phyloP scores from a whole-genome alignment of 352 stramenopile genomes.

The Saprolegnia parasitica region DNA sequence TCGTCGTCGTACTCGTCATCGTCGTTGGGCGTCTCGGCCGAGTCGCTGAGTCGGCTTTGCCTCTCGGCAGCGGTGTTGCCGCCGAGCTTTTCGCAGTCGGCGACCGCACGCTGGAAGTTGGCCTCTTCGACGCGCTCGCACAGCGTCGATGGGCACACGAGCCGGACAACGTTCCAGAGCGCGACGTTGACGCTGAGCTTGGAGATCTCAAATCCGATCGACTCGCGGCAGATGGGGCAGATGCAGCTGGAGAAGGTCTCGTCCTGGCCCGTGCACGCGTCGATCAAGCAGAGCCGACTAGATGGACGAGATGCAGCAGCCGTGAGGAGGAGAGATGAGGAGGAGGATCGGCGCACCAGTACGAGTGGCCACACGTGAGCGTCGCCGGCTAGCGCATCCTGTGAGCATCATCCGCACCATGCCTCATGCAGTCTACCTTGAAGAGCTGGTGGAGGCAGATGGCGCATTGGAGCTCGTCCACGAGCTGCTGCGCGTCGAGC shows the following conservation, averaged over 20 bases:
- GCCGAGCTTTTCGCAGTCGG: not conserved
- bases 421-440: not conserved
- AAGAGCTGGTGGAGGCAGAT: conserved; percentile 23
- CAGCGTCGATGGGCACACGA: conserved; percentile 7
- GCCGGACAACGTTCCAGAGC: conserved; percentile 23
- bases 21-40: not conserved
- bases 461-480: conserved; percentile 18
- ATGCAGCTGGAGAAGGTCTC: not conserved
- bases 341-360: conserved; percentile 9
- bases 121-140: conserved; percentile 10
- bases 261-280: conserved; percentile 8
- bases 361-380: conserved; percentile 15
- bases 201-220: not conserved
- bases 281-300: conserved; percentile 19
- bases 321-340: no score
- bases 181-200: conserved; percentile 16
- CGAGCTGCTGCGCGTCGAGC: conserved; percentile 7
- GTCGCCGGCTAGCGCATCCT: not conserved
- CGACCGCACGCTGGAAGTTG: not conserved
- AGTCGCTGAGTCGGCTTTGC: no score
- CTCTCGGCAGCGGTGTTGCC: no score
- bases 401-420: not conserved
- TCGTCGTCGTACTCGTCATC: not conserved
- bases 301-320: no score
- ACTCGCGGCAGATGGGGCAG: conserved; percentile 14